Evolutionary conservation across 352 stramenopile genomes (phyloP), one percentile per base, ranked within the genome.

Genomic region (Ochromonadaceae sp.): DNA sequence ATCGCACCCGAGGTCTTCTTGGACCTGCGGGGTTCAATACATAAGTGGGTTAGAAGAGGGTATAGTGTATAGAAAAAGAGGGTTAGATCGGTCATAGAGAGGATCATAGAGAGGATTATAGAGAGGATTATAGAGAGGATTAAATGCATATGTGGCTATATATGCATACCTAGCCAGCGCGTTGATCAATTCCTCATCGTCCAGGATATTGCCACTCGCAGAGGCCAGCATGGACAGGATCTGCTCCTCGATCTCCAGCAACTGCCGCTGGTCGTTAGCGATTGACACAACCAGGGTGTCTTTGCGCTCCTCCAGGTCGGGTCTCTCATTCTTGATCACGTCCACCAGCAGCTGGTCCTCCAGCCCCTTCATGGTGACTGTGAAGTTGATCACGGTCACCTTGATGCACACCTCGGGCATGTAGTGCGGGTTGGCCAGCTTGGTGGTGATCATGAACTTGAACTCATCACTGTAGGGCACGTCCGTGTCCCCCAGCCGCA

Each of bases 391-490:
- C 32, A 95, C 75, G 0, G 86, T 95, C 25, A 92, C 86, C 72
- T 95, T 94, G 70, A 92, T 90, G 66, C 86, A 93, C 57, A 95
- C 83, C 60, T 95, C 87, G 20, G 87, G 86, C 80, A 93, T 88
- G 73, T 95, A 95, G 56, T 95, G 83, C 35, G 87, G 87, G 60
- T 95, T 95, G 0, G 82, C 79, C 1, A 95, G 78, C 67, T 95
- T 95, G 28, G 87, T 95, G 32, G 87, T 94, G 56, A 95, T 91
- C 67, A 89, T 92, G 55, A 95, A 88, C 7, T 80, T 81, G 65
- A 95, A 95, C 43, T 88, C 84, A 22, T 88, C 81, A 65, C 76
- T 87, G 74, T 93, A 95, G 4, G 84, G 85, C 12, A 95, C 81
- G 59, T 95, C 86, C 26, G 76, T 83, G 67, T 95, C 87, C 25